Percentiles rank a stretch among this genome's conserved stretches.
Conservation (phyloP, 352 stramenopile species). For the Phytophthora idaei region DNA sequence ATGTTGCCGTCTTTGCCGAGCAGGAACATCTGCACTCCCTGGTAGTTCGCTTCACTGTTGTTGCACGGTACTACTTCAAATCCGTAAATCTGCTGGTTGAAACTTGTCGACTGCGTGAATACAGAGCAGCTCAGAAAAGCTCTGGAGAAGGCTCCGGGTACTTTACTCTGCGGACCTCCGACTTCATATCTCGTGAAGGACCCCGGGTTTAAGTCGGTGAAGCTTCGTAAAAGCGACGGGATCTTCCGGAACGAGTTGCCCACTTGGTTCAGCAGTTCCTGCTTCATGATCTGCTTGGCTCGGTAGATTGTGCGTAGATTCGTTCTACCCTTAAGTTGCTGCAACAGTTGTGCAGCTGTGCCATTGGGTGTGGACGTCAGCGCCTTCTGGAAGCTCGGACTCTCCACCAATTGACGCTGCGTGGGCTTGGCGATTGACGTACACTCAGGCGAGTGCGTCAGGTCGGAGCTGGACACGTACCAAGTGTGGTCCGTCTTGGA, state of each 20-base stretch:
- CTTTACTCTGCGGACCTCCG: constrained; percentile 18
- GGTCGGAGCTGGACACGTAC: constrained; percentile 65
- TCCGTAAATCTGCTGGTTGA: constrained; percentile 65
- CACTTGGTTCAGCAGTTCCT: constrained; percentile 37
- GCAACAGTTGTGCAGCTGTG: constrained; percentile 43
- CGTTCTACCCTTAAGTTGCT: constrained; percentile 40
- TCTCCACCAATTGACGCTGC: constrained; percentile 57
- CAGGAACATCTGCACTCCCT: constrained; percentile 54
- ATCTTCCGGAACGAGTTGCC: constrained; percentile 49
- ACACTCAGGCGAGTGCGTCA: constrained; percentile 49
- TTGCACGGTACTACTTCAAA: constrained; percentile 44
- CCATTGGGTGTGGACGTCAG: constrained; percentile 37
- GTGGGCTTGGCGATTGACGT: constrained; percentile 59
- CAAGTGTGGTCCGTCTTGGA: constrained; percentile 57
- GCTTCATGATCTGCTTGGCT: constrained; percentile 54
- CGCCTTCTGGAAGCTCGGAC: constrained; percentile 46
- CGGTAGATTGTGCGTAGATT: constrained; percentile 67
- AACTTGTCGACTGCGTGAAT: constrained; percentile 42
- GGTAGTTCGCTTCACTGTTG: constrained; percentile 41
- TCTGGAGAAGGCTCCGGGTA: constrained; percentile 41
- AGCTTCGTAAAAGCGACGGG: constrained; percentile 45
- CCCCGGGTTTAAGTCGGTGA: constrained; percentile 42
- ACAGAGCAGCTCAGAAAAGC: constrained; percentile 55
- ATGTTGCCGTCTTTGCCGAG: constrained; percentile 63
- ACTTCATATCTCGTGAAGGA: constrained; percentile 42